Base-by-base conservation (phyloP, 2,329 filamentous ascomycete genomes). In the Hortaea werneckii region DNA sequence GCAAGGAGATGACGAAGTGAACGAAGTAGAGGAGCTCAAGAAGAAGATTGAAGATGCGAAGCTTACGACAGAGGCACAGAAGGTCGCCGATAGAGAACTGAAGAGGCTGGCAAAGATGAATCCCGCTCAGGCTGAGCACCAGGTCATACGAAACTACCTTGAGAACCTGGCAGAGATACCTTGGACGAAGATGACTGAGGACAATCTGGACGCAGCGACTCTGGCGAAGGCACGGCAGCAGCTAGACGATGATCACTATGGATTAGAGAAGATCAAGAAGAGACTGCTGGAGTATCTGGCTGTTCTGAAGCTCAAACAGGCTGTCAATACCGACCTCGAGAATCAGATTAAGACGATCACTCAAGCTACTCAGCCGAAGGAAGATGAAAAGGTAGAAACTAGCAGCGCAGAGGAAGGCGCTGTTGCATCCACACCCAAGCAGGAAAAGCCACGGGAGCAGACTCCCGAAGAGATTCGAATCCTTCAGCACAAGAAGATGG, bases 181-280 rank as follows among this genome's bases (percentile, higher is more conserved):
- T 0, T 98, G 92, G 92, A 79, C 83, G 2, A 80, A 81, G 53
- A 73, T 79, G 43, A 96, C 90, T 0, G 82, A 92, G 50, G 90
- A 96, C 60, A 81, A 87, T 29, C 77, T 98, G 3, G 87, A 89
- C 6, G 77, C 79, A 0, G 83, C 87, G 7, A 95, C 89, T 0
- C 65, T 96, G 46, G 74, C 77, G 48, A 78, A 77, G 55, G 92
- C 92, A 5, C 80, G 87, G 45, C 86, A 88, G 67, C 92, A 96
- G 65, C 77, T 98, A 5, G 88, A 98, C 58, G 83, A 94, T 52
- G 92, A 98, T 61, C 92, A 98, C 65, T 96, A 96, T 57, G 92
- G 92, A 0, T 72, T 98, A 10, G 88, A 96, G 50, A 94, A 90
- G 67, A 90, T 98, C 61, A 98, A 98, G 78, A 95, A 95, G 75